Evolutionary conservation across 139 green algal species (phyloP).

Genomic region (Chlamydomonas schloesseri): DNA sequence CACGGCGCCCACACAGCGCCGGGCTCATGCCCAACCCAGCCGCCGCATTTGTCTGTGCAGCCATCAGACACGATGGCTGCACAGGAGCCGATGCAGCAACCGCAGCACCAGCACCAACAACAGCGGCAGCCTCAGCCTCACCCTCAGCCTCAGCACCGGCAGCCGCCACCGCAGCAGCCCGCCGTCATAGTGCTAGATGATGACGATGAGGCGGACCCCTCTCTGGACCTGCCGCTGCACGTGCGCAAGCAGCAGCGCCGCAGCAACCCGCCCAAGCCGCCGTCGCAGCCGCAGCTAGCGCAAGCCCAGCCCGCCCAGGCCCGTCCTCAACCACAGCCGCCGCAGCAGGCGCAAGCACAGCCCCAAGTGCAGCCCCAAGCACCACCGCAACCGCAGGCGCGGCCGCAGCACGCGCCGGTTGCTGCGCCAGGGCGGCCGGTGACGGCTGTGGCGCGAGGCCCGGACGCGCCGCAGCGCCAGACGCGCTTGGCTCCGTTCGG

Average conservation of each 20-base stretch:
- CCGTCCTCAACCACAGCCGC: not conserved
- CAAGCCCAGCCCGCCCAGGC: not conserved
- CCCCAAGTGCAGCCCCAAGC: not conserved
- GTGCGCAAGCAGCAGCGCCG: not conserved
- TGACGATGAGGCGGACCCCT: not conserved
- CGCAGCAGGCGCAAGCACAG: not conserved
- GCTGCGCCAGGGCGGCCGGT: too few relatives aligned
- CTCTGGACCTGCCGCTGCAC: not conserved
- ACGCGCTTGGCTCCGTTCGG: too few relatives aligned
- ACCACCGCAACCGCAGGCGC: not conserved
- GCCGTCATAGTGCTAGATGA: not conserved
- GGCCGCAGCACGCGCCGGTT: too few relatives aligned
- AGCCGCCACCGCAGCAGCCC: not conserved
- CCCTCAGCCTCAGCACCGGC: not conserved
- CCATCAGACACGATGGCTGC: too few relatives aligned
- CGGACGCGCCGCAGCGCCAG: too few relatives aligned
- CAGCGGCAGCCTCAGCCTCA: constrained; percentile 1
- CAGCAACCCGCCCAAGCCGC: not conserved
- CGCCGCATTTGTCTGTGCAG: too few relatives aligned
- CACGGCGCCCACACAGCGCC: too few relatives aligned
- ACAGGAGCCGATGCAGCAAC: not conserved
- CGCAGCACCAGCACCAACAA: constrained; percentile 12
- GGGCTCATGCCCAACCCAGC: too few relatives aligned
- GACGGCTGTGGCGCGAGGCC: too few relatives aligned
- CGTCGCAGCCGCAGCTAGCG: not conserved